Base-by-base conservation (phyloP, 306 rosid genomes). In the Amphicarpaea edgeworthii region DNA sequence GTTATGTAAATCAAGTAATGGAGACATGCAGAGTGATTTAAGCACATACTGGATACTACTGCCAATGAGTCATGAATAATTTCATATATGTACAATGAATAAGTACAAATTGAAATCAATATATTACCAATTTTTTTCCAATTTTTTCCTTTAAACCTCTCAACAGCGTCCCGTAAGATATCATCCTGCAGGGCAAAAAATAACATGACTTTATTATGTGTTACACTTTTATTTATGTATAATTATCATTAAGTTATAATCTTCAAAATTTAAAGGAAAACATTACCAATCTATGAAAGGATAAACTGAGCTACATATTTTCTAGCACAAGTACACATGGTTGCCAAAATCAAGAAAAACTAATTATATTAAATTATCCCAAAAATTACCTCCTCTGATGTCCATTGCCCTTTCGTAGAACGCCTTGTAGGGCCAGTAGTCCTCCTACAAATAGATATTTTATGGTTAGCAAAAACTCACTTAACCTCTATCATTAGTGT, bases 381-480 rank as follows among this genome's bases (percentile, higher is more conserved):
- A 62, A 70, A 60, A 49, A 50, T 82, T 49, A 96, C 99, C 97
- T 96, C 99, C 84, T 90, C 96, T 16, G 86, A 42, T 1, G 97
- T 93, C 99, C 99, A 96, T 65, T 96, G 98, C 68, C 99, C 99
- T 86, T 96, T 96, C 0, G 99, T 90, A 73, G 99, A 96, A 61
- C 98, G 99, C 89, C 99, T 89, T 3, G 99, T 88, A 72, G 99
- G 99, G 72, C 98, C 99, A 75, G 86, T 96, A 45, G 99, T 92
- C 86, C 98, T 91, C 93, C 99, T 91, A 77, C 79, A 85, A 34
- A 49, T 58, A 45, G 46, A 75, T 69, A 79, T 78, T 21, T 37
- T 59, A 16, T 40, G 10, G 67, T 82, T 58, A 76, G 55, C 57
- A 71, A 30, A 68, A 57, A 20, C 47, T 30, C 21, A 50, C 38